These are phyloP conservation scores for Nemania sp. DNA, from an alignment of 2,329 filamentous ascomycete species.

Conservation along the genomic window DNA sequence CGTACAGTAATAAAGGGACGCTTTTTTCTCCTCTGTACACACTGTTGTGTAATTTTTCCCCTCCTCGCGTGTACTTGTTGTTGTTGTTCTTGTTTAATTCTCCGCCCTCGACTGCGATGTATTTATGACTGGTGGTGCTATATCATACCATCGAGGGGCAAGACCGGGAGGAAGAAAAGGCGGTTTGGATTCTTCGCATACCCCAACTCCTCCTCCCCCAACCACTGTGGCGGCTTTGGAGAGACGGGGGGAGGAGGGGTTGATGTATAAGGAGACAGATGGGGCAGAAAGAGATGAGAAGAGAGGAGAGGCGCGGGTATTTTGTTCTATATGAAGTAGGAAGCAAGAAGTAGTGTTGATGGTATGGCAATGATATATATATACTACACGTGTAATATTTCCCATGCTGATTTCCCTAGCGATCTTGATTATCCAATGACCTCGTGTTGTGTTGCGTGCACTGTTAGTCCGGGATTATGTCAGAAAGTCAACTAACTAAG, in stretches of 20 bases:
- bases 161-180: not conserved
- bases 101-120: not conserved
- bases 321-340: too few species aligned
- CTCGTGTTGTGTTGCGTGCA: too few species aligned
- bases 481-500: too few species aligned
- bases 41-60: constrained; percentile 8
- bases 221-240: not conserved
- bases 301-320: too few species aligned
- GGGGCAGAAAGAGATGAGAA: too few species aligned
- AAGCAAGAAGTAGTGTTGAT: too few species aligned
- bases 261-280: not conserved
- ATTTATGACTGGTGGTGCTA: not conserved
- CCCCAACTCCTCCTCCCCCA: not conserved
- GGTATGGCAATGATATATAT: too few species aligned
- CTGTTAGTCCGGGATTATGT: too few species aligned
- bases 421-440: too few species aligned
- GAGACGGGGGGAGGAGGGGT: not conserved
- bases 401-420: too few species aligned
- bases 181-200: constrained; percentile 17
- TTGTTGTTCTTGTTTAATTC: not conserved
- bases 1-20: not conserved
- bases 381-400: too few species aligned
- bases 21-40: constrained; percentile 3
- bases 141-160: not conserved
- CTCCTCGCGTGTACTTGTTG: not conserved